Conservation (phyloP, 495 filamentous ascomycete genomes). For the Penicillium parvum region DNA sequence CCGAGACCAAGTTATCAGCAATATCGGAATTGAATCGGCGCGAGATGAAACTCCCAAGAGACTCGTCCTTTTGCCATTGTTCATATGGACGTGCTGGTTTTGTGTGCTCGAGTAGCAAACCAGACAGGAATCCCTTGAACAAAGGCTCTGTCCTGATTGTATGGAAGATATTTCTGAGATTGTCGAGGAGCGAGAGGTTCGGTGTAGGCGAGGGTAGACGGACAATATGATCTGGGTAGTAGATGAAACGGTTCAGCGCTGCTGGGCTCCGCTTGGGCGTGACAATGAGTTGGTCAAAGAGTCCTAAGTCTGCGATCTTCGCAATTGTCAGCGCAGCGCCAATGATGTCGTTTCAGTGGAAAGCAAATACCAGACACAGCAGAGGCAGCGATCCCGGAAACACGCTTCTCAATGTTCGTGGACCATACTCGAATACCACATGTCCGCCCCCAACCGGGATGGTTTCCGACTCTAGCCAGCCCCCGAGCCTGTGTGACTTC, state of each 20-base stretch:
- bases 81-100: conserved; percentile 20
- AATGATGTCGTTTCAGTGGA: background rate
- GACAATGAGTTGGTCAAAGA: conserved; percentile 60
- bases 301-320: conserved; percentile 59
- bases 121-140: conserved; percentile 47
- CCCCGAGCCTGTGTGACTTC: conserved; percentile 61
- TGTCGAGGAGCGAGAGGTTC: conserved; percentile 20
- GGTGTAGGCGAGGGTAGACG: conserved; percentile 51
- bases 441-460: conserved; percentile 56
- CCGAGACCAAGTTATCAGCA: conserved; percentile 73
- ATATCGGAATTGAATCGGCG: conserved; percentile 51
- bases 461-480: conserved; percentile 73
- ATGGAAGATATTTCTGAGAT: conserved; percentile 14
- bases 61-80: conserved; percentile 55
- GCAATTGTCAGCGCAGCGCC: conserved; percentile 1
- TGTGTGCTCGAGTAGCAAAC: conserved; percentile 38
- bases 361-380: conserved; percentile 50
- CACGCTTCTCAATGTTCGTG: conserved; percentile 66
- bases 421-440: conserved; percentile 80
- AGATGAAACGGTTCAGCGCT: conserved; percentile 71
- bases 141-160: conserved; percentile 58
- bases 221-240: conserved; percentile 87
- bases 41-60: conserved; percentile 63
- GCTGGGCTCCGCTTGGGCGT: conserved; percentile 46
- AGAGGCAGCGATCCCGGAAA: conserved; percentile 43